Conservation (phyloP, 2,329 filamentous ascomycete genomes). For the Teratosphaeria destructans region DNA sequence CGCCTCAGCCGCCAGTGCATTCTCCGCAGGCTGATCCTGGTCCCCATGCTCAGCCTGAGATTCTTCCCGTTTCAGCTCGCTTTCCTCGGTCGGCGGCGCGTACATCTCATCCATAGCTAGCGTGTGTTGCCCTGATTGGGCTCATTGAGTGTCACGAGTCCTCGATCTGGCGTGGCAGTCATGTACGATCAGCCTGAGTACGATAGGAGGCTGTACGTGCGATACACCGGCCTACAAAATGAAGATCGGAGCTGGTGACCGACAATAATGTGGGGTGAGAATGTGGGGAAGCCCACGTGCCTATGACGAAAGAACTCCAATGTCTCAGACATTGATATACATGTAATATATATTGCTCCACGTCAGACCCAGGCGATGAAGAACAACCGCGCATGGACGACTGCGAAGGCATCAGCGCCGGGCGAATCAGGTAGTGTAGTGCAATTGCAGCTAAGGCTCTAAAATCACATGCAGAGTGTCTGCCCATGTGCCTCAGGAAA, state of each 20-base stretch:
- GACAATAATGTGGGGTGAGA: background rate
- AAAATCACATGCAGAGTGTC: background rate
- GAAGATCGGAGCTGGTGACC: background rate
- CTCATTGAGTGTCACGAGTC: background rate
- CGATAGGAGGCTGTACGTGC: background rate
- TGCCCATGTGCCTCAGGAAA: background rate
- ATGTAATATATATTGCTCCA: background rate
- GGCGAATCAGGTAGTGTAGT: background rate
- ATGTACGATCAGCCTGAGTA: background rate
- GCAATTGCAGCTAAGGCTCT: background rate
- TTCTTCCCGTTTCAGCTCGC: background rate
- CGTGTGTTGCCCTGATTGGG: background rate
- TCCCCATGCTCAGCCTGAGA: background rate
- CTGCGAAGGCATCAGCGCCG: too few relatives aligned
- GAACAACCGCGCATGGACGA: too few relatives aligned
- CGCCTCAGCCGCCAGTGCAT: background rate
- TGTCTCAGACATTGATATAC: background rate
- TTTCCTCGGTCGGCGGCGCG: background rate
- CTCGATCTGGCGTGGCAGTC: background rate
- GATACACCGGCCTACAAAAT: background rate
- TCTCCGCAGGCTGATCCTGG: background rate
- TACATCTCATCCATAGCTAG: background rate
- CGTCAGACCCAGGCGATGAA: too few relatives aligned
- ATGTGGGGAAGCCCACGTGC: background rate
- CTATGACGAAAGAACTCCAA: background rate